These are phyloP conservation scores for Selenicereus undatus DNA, from an alignment of 148 eudicot genomes.

Conservation along the genomic window DNA sequence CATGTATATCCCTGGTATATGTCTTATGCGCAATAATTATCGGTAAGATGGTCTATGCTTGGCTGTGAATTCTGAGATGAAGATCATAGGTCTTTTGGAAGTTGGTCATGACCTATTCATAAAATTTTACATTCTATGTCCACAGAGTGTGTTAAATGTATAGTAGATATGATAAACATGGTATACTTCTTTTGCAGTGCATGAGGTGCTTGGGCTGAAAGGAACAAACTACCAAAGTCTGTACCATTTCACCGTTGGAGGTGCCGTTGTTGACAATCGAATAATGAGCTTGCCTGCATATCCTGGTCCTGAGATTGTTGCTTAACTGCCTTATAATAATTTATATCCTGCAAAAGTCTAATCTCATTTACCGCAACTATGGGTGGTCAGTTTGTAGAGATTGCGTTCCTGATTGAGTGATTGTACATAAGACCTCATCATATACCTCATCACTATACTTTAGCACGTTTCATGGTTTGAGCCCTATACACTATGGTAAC, in stretches of 20 bases:
- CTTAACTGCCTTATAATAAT: slow-evolving; percentile 22
- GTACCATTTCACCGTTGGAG: slow-evolving; percentile 88
- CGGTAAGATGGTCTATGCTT: no score
- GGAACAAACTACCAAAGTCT: slow-evolving; percentile 76
- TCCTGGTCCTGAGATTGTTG: slow-evolving; percentile 74
- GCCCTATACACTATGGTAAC: not conserved
- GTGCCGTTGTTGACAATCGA: slow-evolving; percentile 74
- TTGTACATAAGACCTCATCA: not conserved
- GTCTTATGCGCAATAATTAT: no score
- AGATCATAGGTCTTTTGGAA: not conserved
- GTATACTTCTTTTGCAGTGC: slow-evolving; percentile 44
- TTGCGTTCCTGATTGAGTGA: not conserved
- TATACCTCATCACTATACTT: not conserved
- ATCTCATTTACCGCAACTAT: not conserved
- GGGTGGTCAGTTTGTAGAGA: not conserved
- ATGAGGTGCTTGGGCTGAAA: slow-evolving; percentile 71
- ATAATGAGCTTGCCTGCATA: slow-evolving; percentile 94
- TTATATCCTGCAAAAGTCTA: not conserved
- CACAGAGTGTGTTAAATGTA: not conserved
- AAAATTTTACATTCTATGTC: not conserved
- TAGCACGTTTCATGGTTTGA: not conserved
- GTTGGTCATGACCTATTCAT: not conserved
- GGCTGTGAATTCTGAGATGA: not conserved
- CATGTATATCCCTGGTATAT: no score
- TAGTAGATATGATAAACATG: not conserved